Evolutionary conservation across 768 basidiomycete species (phyloP).

Genomic region (Pleurotus sapidus): DNA sequence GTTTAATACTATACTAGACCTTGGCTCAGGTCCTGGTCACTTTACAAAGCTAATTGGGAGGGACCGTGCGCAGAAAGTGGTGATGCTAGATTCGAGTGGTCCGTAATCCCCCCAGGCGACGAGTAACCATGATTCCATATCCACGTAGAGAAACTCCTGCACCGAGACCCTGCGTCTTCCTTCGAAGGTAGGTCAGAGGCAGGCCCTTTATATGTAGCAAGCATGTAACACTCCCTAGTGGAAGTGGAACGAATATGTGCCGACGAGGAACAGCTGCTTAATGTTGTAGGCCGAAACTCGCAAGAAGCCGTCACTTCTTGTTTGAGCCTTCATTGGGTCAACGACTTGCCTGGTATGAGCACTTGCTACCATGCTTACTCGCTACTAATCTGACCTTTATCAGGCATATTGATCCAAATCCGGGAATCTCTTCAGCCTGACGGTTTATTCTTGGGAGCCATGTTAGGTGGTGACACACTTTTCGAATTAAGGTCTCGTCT

Average conservation of each 20-base stretch:
- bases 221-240: conserved; percentile 42
- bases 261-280: conserved; percentile 81
- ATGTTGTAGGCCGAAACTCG: conserved; percentile 62
- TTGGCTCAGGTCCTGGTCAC: conserved; percentile 91
- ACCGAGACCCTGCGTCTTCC: conserved; percentile 73
- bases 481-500: conserved; percentile 78
- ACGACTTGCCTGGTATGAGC: conserved; percentile 85
- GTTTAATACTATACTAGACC: conserved; percentile 77
- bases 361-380: not conserved
- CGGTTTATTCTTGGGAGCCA: conserved; percentile 91
- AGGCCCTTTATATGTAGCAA: conserved; percentile 5
- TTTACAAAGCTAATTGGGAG: conserved; percentile 79
- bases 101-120: conserved; percentile 18
- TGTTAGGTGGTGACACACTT: conserved; percentile 94
- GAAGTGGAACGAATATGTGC: conserved; percentile 72
- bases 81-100: conserved; percentile 91
- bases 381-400: not conserved
- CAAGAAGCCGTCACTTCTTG: conserved; percentile 93
- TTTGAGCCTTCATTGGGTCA: conserved; percentile 93
- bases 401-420: conserved; percentile 85
- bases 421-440: conserved; percentile 82
- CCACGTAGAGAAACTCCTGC: conserved; percentile 56
- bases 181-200: conserved; percentile 63
- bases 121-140: not conserved
- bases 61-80: conserved; percentile 63